phyloP scores from a whole-genome alignment of 345 rosid species.

The Dimocarpus longan region DNA sequence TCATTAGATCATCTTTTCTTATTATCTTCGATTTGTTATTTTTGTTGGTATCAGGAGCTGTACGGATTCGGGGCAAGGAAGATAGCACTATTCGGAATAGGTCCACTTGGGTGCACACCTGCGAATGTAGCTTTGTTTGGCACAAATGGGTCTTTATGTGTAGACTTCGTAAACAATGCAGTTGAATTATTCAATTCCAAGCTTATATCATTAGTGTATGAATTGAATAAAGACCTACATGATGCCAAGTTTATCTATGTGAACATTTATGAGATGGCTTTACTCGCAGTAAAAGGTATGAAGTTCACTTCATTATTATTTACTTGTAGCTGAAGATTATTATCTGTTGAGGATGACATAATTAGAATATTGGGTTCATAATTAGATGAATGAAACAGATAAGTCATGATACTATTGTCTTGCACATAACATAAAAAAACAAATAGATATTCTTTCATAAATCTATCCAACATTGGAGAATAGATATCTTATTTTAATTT shows the following conservation, averaged over 20 bases:
- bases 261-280: not conserved
- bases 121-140: not conserved
- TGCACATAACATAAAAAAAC: too few species aligned
- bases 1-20: not conserved
- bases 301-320: not conserved
- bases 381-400: too few species aligned
- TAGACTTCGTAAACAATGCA: not conserved
- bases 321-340: too few species aligned
- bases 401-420: too few species aligned
- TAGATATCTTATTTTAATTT: too few species aligned
- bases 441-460: too few species aligned
- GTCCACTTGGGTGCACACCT: not conserved
- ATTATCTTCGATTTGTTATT: not conserved
- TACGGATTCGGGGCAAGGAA: conserved; percentile 10
- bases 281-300: not conserved
- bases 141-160: conserved; percentile 6
- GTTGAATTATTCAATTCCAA: not conserved
- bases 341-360: too few species aligned
- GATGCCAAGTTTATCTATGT: conserved; percentile 2
- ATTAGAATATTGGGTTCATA: too few species aligned
- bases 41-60: conserved; percentile 20
- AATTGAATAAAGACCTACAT: not conserved
- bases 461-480: too few species aligned
- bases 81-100: not conserved
- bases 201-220: not conserved